These are phyloP conservation scores for Dryadomyces sulphureus DNA, from an alignment of 2,329 filamentous ascomycete species.

Conservation along the genomic window DNA sequence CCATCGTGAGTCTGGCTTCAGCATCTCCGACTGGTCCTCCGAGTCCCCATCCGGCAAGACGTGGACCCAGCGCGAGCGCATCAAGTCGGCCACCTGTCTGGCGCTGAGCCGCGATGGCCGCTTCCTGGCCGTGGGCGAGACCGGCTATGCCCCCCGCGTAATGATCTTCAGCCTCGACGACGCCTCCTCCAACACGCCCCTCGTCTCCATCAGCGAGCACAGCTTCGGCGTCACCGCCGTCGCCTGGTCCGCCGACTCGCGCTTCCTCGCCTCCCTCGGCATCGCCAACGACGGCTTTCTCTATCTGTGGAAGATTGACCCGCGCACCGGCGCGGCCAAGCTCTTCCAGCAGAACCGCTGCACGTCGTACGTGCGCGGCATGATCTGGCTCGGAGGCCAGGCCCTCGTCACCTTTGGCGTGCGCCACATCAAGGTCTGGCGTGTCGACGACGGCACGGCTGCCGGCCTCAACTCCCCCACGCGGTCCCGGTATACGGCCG, in stretches of 20 bases:
- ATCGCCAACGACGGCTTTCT: constrained; percentile 86
- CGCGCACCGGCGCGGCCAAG: constrained; percentile 64
- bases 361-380: constrained; percentile 70
- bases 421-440: constrained; percentile 88
- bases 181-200: constrained; percentile 61
- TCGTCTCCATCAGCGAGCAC: constrained; percentile 80
- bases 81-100: constrained; percentile 87
- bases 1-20: constrained; percentile 32
- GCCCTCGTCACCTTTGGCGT: constrained; percentile 76
- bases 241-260: constrained; percentile 77
- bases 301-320: constrained; percentile 77
- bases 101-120: constrained; percentile 76
- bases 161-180: constrained; percentile 80
- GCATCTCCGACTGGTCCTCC: constrained; percentile 32
- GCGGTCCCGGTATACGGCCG: constrained; percentile 41
- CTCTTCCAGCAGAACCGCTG: constrained; percentile 82
- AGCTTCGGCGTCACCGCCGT: constrained; percentile 78
- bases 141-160: constrained; percentile 82
- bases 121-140: constrained; percentile 86
- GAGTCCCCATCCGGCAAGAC: constrained; percentile 56
- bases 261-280: constrained; percentile 77
- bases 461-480: constrained; percentile 28
- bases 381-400: constrained; percentile 78
- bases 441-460: constrained; percentile 50
- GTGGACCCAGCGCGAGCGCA: constrained; percentile 79